These are phyloP conservation scores for Solanum aculeatissimum DNA, from an alignment of 305 asterid genomes.

Conservation along the genomic window DNA sequence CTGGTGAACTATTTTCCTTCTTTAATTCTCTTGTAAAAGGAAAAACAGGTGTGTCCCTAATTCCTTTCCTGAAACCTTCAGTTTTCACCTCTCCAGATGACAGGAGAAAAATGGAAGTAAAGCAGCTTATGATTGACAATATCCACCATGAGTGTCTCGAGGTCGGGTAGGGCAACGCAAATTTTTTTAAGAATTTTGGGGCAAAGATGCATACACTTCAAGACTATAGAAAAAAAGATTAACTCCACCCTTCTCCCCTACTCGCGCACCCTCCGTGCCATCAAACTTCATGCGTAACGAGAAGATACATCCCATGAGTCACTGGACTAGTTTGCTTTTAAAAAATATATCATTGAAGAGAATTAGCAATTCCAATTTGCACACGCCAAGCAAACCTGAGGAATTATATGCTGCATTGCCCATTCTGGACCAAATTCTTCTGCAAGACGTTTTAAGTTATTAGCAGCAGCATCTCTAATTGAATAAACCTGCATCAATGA, in stretches of 20 bases:
- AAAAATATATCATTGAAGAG: not conserved
- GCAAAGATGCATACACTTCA: not conserved
- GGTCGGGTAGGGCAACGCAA: not conserved
- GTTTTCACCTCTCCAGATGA: not conserved
- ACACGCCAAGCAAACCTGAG: slow-evolving; percentile 51
- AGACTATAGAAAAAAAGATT: not conserved
- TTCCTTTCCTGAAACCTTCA: not conserved
- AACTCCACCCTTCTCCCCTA: not conserved
- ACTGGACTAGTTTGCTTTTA: not conserved
- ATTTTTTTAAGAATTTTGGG: not conserved
- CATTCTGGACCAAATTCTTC: slow-evolving; percentile 98
- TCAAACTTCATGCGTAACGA: not conserved
- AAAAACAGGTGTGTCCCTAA: not conserved
- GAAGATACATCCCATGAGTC: not conserved
- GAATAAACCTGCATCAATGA: slow-evolving; percentile 65
- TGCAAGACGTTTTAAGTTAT: slow-evolving; percentile 89
- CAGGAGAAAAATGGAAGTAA: not conserved
- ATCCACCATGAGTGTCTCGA: not conserved
- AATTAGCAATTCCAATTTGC: not conserved
- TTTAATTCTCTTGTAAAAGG: not conserved
- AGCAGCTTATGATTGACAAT: not conserved
- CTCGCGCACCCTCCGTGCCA: not conserved
- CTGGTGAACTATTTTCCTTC: not conserved
- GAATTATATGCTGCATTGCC: slow-evolving; percentile 98
- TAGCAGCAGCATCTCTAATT: slow-evolving; percentile 96